Percentiles rank a stretch among this genome's conserved stretches.
Conservation (phyloP, 106 monocot genomes). For the Agapanthus africanus region DNA sequence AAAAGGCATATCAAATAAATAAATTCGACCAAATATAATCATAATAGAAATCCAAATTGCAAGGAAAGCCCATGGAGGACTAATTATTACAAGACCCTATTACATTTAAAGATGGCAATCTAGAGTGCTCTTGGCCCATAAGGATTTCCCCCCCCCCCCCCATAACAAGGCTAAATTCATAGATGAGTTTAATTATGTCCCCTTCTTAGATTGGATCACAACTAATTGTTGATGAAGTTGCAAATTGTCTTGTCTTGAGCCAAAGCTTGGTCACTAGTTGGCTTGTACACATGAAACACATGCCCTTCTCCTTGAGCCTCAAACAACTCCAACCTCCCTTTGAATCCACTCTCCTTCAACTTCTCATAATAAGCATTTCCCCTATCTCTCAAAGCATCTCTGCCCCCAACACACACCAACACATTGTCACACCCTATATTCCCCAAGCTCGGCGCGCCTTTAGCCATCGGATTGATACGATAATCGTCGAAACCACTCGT, state of each 20-base stretch:
- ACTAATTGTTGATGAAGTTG: neutral
- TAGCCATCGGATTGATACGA: slow-evolving; percentile 15
- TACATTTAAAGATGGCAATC: too few species aligned
- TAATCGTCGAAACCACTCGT: slow-evolving; percentile 10
- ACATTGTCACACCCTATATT: neutral
- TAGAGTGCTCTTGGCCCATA: too few species aligned
- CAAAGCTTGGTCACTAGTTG: slow-evolving; percentile 1
- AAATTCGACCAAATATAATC: too few species aligned
- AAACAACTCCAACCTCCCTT: slow-evolving; percentile 5
- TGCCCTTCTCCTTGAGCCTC: slow-evolving; percentile 16
- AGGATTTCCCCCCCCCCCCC: too few species aligned
- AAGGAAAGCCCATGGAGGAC: too few species aligned
- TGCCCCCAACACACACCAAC: slow-evolving; percentile 21
- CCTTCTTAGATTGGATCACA: too few species aligned
- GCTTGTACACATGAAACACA: slow-evolving; percentile 19
- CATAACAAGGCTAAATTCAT: too few species aligned
- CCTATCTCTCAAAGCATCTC: slow-evolving; percentile 19
- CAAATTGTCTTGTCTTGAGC: slow-evolving; percentile 2
- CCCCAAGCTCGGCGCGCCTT: slow-evolving; percentile 2
- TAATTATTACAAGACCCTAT: too few species aligned
- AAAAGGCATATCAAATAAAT: too few species aligned
- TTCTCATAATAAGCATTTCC: slow-evolving; percentile 19
- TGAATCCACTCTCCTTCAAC: slow-evolving; percentile 16
- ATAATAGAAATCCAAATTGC: too few species aligned
- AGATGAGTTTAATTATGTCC: too few species aligned